Base-by-base conservation (phyloP, 2,329 filamentous ascomycete genomes). In the Fusarium penzigii region DNA sequence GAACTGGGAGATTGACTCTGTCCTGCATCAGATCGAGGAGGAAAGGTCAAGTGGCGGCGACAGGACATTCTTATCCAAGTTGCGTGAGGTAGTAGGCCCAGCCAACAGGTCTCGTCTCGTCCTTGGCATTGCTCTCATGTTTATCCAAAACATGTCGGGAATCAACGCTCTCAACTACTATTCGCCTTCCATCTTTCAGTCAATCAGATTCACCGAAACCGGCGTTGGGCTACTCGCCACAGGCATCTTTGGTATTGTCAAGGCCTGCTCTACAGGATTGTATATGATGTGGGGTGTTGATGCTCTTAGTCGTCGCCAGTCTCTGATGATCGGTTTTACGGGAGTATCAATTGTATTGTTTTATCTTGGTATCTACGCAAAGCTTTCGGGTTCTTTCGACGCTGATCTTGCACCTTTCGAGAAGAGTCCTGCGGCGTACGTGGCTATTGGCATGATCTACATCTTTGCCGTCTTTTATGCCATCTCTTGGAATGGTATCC, bases 381-480 rank as follows among this genome's bases (percentile, higher is more conserved):
- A 56, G 44, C 16, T 56, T 16, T 43, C 42, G 9, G 20, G 41
- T 9, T 56, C 53, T 11, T 56, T 56, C 16, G 46, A 49, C 29
- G n/a, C n/a, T n/a, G n/a, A 2, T 74, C 72, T 7, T 68, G 76
- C 42, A 68, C 75, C 46, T 76, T 74, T n/a, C n/a, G n/a, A n/a
- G n/a, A n/a, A n/a, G n/a, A n/a, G n/a, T n/a, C n/a, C 57, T 75
- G 73, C 50, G 66, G 70, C 4, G 68, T 67, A 4, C 61, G n/a
- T n/a, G n/a, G n/a, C 76, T 3, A 70, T 76, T 48, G 73, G 76
- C 3, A 78, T 78, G 62, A 76, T 83, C 20, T 82, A 82, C 69
- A 68, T 82, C 1, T 82, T 81, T 56, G 79, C 74, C 2, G 72
- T 80, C 42, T 81, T 81, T 65, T 80, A 74, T 56, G 78, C 55